Base-by-base conservation (phyloP, 208 protist species). In the Trypanosoma lewisi region DNA sequence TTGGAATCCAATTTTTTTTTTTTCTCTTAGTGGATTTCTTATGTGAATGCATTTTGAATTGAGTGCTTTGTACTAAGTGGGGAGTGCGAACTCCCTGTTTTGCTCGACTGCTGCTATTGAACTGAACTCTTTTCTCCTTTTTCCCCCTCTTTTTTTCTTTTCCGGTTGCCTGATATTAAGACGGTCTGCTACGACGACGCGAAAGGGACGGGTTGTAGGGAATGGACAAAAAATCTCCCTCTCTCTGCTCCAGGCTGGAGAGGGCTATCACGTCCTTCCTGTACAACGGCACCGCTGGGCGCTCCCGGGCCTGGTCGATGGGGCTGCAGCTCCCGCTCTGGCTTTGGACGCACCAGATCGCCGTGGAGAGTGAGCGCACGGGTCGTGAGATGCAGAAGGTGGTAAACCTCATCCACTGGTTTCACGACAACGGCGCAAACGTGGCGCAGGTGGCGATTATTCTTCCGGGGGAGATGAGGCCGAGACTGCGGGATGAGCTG, bases 291-390 rank as follows among this genome's bases (percentile, higher is more conserved):
- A 30, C 51, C 4, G 58, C 65, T 47, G 30, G 63, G 6, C 73
- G 83, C 6, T 62, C 54, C 14, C 62, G 63, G 2, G 74, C 75
- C 9, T 72, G 83, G 36, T 39, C 48, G 14, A 63, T 87, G 53
- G 89, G 89, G 1, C 59, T 95, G 68, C 82, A 90, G 78, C 65
- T 75, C 2, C 89, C 89, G 16, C 69, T 95, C 12, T 95, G 83
- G 83, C 57, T 91, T 39, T 95, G 89, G 86, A 94, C 83, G 11
- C 81, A 92, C 44, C 65, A 75, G 28, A 50, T 65, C 9, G 56
- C 49, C n/a, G 60, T 21, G 27, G 47, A 68, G 41, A 58, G 70
- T 37, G 60, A 71, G 27, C 58, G 51, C 16, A 51, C 73, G 41
- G 60, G 42, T 2, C 85, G 82, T 33, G 83, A 81, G 28, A 23